A percentile compares a stretch with the other conserved stretches of the same genome.
phyloP scores from a whole-genome alignment of 305 asterid species.

The Solanum aculeatissimum region DNA sequence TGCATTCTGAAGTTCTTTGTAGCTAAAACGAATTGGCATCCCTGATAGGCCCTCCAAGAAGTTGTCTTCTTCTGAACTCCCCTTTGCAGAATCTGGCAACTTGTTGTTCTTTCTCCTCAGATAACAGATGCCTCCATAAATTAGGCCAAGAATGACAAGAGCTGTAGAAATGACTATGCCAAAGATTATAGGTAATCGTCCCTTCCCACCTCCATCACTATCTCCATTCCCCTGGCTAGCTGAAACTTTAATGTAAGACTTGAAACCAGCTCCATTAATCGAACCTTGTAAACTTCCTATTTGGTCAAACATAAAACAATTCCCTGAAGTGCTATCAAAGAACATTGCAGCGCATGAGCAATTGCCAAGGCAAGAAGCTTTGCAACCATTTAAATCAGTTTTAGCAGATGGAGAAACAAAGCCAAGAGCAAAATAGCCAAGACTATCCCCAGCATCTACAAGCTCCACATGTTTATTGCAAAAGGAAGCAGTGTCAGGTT shows the following conservation, averaged over 20 bases:
- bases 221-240: slow-evolving; percentile 8
- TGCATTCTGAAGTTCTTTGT: slow-evolving; percentile 70
- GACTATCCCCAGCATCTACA: slow-evolving; percentile 48
- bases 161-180: slow-evolving; percentile 39
- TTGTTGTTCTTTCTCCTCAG: slow-evolving; percentile 31
- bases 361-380: slow-evolving; percentile 40
- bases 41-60: slow-evolving; percentile 67
- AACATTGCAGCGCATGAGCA: slow-evolving; percentile 76
- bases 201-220: slow-evolving; percentile 16
- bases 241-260: slow-evolving; percentile 52
- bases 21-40: slow-evolving; percentile 82
- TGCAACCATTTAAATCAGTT: slow-evolving; percentile 61
- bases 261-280: slow-evolving; percentile 17
- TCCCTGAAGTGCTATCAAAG: slow-evolving; percentile 47
- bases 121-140: slow-evolving; percentile 25
- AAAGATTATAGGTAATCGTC: slow-evolving; percentile 24
- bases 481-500: slow-evolving; percentile 19
- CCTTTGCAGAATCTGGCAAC: slow-evolving; percentile 28
- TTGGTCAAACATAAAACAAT: slow-evolving; percentile 59
- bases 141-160: slow-evolving; percentile 28
- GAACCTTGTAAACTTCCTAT: slow-evolving; percentile 65
- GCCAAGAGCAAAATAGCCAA: slow-evolving; percentile 49
- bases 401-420: slow-evolving; percentile 39
- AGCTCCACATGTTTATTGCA: slow-evolving; percentile 37
- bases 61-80: slow-evolving; percentile 69